These are phyloP conservation scores for Trichocladium antarcticum DNA, from an alignment of 495 filamentous ascomycete genomes.

Conservation along the genomic window DNA sequence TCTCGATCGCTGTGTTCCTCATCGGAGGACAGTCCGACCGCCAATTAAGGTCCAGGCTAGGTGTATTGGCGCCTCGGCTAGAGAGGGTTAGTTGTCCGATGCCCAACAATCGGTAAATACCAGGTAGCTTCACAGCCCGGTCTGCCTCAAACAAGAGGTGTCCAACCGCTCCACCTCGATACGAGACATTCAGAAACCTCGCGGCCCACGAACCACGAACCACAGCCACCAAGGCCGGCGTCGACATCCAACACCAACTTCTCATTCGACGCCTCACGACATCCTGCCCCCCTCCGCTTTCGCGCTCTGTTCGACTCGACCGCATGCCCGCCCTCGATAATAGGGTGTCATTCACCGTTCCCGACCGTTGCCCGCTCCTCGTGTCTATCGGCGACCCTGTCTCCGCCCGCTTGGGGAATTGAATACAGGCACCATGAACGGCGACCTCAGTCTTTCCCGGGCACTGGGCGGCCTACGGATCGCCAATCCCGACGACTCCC, in stretches of 20 bases:
- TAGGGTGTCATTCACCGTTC: slow-evolving; percentile 1
- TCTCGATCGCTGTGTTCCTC: neutral
- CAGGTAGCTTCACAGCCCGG: slow-evolving; percentile 6
- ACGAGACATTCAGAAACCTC: slow-evolving; percentile 1
- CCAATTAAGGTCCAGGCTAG: neutral
- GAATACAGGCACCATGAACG: slow-evolving; percentile 53
- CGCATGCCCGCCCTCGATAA: slow-evolving; percentile 5
- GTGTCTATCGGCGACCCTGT: slow-evolving; percentile 6
- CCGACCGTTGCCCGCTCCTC: neutral
- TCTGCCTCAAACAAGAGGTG: slow-evolving; percentile 4
- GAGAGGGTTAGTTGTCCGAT: slow-evolving; percentile 1
- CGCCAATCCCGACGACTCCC: slow-evolving; percentile 86
- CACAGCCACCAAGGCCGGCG: neutral
- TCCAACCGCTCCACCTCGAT: slow-evolving; percentile 3
- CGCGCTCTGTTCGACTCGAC: neutral
- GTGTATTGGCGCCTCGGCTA: neutral
- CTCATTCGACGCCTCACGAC: slow-evolving; percentile 9
- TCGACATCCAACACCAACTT: neutral
- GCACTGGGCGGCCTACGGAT: slow-evolving; percentile 91
- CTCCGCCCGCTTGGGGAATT: neutral
- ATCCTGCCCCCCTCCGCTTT: neutral
- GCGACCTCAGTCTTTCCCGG: slow-evolving; percentile 84
- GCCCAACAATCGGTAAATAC: slow-evolving; percentile 12
- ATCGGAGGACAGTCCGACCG: neutral
- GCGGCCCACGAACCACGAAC: slow-evolving; percentile 1